phyloP scores from a whole-genome alignment of 306 rosid genomes.

The Medicago truncatula region DNA sequence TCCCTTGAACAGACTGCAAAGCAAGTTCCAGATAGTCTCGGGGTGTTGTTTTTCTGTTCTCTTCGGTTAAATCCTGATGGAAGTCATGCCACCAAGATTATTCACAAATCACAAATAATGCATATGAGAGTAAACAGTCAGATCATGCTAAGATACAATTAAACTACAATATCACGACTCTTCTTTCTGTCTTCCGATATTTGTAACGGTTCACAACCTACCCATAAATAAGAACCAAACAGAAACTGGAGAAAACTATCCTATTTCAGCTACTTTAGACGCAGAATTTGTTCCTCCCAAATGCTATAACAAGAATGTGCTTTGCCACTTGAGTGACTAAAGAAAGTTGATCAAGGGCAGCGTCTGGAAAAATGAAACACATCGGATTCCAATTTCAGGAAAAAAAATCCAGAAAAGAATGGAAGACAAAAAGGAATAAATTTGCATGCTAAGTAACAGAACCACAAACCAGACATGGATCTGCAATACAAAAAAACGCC shows the following conservation, averaged over 20 bases:
- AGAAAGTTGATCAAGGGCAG: slow-evolving; percentile 91
- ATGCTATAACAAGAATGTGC: slow-evolving; percentile 86
- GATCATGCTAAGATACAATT: slow-evolving; percentile 15
- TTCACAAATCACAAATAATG: slow-evolving; percentile 32
- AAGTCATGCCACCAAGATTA: slow-evolving; percentile 69
- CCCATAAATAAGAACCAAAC: slow-evolving; percentile 97
- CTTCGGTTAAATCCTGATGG: slow-evolving; percentile 80
- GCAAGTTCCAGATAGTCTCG: slow-evolving; percentile 93
- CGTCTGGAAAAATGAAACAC: slow-evolving; percentile 59
- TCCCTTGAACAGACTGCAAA: slow-evolving; percentile 79
- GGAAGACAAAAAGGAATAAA: not conserved
- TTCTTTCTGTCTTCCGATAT: slow-evolving; percentile 18
- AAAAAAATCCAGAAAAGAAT: slow-evolving; percentile 28
- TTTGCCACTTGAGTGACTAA: slow-evolving; percentile 95
- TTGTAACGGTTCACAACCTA: slow-evolving; percentile 44
- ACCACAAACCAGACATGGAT: slow-evolving; percentile 46
- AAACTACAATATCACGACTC: not conserved
- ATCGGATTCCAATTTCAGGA: slow-evolving; percentile 41
- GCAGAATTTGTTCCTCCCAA: slow-evolving; percentile 78
- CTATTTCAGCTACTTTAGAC: slow-evolving; percentile 82
- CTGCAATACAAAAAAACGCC: slow-evolving; percentile 53
- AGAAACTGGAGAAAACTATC: slow-evolving; percentile 91
- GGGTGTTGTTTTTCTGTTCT: slow-evolving; percentile 85
- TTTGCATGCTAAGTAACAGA: slow-evolving; percentile 12
- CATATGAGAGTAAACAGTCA: slow-evolving; percentile 7